Conservation (phyloP, 2,329 filamentous ascomycete species). For the Bipolaris sorokiniana region DNA sequence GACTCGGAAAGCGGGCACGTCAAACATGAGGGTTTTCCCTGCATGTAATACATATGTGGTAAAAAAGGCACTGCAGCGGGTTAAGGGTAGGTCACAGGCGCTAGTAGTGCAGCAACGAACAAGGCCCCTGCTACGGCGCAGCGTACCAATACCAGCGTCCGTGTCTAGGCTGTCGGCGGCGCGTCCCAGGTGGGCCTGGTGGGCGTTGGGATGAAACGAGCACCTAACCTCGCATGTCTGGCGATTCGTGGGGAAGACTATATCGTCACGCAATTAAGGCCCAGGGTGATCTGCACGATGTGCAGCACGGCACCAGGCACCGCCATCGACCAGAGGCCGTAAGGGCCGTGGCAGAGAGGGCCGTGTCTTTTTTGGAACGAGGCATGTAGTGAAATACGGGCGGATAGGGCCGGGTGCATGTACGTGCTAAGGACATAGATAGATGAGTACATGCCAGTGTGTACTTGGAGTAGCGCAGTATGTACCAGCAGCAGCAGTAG, state of each 20-base stretch:
- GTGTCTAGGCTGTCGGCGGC: slow-evolving; percentile 48
- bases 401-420: no score
- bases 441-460: no score
- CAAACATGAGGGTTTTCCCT: slow-evolving; percentile 51
- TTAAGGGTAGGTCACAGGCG: slow-evolving; percentile 48
- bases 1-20: slow-evolving; percentile 49
- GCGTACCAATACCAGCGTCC: slow-evolving; percentile 42
- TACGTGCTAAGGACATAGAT: not conserved
- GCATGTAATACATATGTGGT: slow-evolving; percentile 38
- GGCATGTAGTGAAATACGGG: no score
- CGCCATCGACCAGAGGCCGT: not conserved
- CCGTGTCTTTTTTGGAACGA: not conserved
- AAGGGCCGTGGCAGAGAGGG: not conserved
- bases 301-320: slow-evolving; percentile 29
- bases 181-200: slow-evolving; percentile 39
- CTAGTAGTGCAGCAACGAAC: slow-evolving; percentile 44
- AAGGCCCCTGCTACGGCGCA: slow-evolving; percentile 36
- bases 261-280: slow-evolving; percentile 29
- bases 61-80: slow-evolving; percentile 38
- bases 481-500: no score
- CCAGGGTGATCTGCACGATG: slow-evolving; percentile 38
- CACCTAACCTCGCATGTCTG: slow-evolving; percentile 47
- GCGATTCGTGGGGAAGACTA: slow-evolving; percentile 49
- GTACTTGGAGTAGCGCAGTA: no score
- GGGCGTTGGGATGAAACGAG: slow-evolving; percentile 46